These are phyloP conservation scores for Comarum palustre DNA, from an alignment of 306 rosid genomes.

Conservation along the genomic window DNA sequence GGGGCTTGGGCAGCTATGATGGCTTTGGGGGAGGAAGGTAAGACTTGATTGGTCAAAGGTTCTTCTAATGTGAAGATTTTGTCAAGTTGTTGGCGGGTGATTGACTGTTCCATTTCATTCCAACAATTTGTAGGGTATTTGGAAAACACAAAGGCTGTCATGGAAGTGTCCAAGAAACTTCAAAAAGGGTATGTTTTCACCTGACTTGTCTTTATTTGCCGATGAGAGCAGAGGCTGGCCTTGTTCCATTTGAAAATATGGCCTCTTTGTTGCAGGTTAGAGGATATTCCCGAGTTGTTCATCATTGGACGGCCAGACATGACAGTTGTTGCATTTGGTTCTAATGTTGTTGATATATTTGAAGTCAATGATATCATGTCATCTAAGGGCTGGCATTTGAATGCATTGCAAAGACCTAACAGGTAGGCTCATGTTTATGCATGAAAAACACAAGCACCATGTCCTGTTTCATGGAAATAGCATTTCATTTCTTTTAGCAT, in stretches of 20 bases:
- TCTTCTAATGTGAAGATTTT: constrained; percentile 3
- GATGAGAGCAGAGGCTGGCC: not conserved
- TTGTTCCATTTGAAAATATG: constrained; percentile 13
- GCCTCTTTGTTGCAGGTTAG: constrained; percentile 51
- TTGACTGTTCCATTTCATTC: constrained; percentile 28
- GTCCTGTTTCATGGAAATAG: not conserved
- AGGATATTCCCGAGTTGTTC: constrained; percentile 73
- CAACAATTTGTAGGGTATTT: constrained; percentile 61
- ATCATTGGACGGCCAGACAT: constrained; percentile 81
- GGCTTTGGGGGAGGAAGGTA: constrained; percentile 87
- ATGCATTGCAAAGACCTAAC: constrained; percentile 93
- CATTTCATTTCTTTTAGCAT: not conserved
- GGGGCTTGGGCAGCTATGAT: constrained; percentile 99
- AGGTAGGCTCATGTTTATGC: constrained; percentile 40
- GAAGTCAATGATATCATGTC: constrained; percentile 88
- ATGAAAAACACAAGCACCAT: not conserved
- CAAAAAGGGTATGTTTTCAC: constrained; percentile 58
- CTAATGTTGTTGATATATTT: constrained; percentile 74
- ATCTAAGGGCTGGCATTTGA: constrained; percentile 97
- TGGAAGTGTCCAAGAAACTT: constrained; percentile 73
- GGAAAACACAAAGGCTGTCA: constrained; percentile 68
- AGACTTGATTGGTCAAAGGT: constrained; percentile 11
- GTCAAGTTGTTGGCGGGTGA: constrained; percentile 18
- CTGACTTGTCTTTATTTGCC: not conserved
- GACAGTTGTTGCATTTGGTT: constrained; percentile 87